phyloP scores from a whole-genome alignment of 352 stramenopile genomes.

The Phytophthora pistaciae region DNA sequence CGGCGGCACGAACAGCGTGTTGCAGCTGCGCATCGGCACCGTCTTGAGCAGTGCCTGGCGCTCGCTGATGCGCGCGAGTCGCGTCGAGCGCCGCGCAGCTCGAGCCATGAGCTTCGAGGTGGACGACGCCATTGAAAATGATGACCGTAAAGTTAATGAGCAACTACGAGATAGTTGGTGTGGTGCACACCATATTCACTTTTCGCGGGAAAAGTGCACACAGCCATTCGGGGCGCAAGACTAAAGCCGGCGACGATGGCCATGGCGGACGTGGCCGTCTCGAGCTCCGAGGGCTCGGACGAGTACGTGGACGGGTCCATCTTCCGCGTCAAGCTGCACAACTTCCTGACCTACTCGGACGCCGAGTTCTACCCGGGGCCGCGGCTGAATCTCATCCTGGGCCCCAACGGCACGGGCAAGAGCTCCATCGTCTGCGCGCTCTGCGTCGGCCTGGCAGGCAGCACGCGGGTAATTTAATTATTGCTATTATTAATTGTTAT shows the following conservation, averaged over 20 bases:
- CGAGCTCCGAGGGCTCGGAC: slow-evolving; percentile 45
- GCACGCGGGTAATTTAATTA: slow-evolving; percentile 78
- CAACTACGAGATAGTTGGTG: not conserved
- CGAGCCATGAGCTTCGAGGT: not conserved
- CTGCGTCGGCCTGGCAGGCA: slow-evolving; percentile 96
- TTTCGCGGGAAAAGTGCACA: slow-evolving; percentile 45
- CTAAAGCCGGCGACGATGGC: slow-evolving; percentile 11
- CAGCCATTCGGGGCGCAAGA: not conserved
- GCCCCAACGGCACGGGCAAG: slow-evolving; percentile 97
- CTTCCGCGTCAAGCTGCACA: slow-evolving; percentile 92
- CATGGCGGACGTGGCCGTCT: slow-evolving; percentile 35
- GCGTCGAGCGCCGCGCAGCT: slow-evolving; percentile 21
- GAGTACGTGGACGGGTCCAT: slow-evolving; percentile 91
- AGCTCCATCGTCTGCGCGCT: slow-evolving; percentile 97
- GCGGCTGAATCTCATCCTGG: slow-evolving; percentile 98
- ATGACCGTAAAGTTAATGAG: no score
- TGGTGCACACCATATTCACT: slow-evolving; percentile 2
- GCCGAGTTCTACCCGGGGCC: slow-evolving; percentile 92
- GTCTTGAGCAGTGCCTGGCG: slow-evolving; percentile 52
- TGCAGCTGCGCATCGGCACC: slow-evolving; percentile 69
- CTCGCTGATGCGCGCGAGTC: slow-evolving; percentile 43
- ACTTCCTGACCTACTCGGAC: slow-evolving; percentile 96
- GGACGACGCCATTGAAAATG: not conserved
- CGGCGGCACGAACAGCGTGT: slow-evolving; percentile 49
- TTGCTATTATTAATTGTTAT: not conserved